Conservation (phyloP, 2,329 filamentous ascomycete genomes). For the Diaporthe sp. region DNA sequence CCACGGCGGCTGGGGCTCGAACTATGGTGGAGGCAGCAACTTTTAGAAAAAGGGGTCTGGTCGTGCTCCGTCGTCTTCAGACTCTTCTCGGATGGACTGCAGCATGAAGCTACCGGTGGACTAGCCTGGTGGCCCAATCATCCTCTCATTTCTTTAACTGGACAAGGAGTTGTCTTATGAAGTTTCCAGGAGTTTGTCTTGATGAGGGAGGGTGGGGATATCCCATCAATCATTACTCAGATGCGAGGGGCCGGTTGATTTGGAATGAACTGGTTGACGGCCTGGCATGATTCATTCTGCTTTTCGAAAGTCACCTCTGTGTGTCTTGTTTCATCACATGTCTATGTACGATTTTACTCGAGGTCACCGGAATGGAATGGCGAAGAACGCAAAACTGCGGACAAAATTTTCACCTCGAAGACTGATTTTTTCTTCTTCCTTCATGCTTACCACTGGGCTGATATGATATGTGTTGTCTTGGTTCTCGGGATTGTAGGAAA, state of each 20-base stretch:
- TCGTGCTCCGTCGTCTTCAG: conserved; percentile 34
- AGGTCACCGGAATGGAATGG: conserved; percentile 35
- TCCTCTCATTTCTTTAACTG: conserved; percentile 7
- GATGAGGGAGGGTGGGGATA: conserved; percentile 31
- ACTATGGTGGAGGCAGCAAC: conserved; percentile 58
- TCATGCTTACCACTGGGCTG: conserved; percentile 2
- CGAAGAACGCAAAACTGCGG: conserved; percentile 31
- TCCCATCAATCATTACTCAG: conserved; percentile 21
- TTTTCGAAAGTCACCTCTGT: conserved; percentile 35
- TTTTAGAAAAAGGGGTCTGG: conserved; percentile 33
- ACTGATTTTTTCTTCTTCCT: background rate
- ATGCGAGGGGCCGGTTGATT: conserved; percentile 3
- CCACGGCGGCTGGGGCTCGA: conserved; percentile 68
- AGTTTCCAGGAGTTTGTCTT: conserved; percentile 27
- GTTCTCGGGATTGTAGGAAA: conserved; percentile 14
- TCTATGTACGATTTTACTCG: conserved; percentile 38
- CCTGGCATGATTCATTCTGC: conserved; percentile 32
- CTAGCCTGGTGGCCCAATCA: conserved; percentile 26
- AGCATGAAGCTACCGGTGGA: conserved; percentile 15
- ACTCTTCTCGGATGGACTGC: conserved; percentile 21
- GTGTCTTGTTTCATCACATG: conserved; percentile 35
- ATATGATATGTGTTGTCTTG: conserved; percentile 1
- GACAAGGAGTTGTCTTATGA: conserved; percentile 26
- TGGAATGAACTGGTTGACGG: conserved; percentile 20
- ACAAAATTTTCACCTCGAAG: conserved; percentile 22